These are phyloP conservation scores for Chrysopogon serrulatus DNA, from an alignment of 176 grass and related monocot species.

Conservation along the genomic window DNA sequence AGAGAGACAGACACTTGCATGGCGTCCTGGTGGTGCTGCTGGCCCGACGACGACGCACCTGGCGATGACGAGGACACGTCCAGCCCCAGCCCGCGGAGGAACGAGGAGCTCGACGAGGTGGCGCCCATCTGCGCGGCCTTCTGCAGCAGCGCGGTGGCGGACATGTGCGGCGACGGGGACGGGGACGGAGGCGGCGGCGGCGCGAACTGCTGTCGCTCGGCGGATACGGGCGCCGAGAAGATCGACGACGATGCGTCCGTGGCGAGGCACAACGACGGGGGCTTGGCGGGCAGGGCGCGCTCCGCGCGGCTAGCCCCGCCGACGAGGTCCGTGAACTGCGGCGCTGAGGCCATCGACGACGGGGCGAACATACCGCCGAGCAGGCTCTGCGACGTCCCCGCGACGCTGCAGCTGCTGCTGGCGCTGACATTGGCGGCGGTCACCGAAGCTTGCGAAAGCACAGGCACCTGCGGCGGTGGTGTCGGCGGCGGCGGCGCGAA, in stretches of 20 bases:
- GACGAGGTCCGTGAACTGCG: slow-evolving; percentile 27
- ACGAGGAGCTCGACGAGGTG: slow-evolving; percentile 56
- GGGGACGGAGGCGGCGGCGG: slow-evolving; percentile 37
- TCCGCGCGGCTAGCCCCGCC: slow-evolving; percentile 4
- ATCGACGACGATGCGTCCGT: slow-evolving; percentile 39
- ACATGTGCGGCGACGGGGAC: slow-evolving; percentile 74
- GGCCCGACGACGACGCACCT: slow-evolving; percentile 12
- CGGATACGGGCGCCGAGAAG: slow-evolving; percentile 29
- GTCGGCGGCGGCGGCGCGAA: slow-evolving; percentile 24
- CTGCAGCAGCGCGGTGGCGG: slow-evolving; percentile 82
- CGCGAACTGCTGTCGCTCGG: slow-evolving; percentile 45
- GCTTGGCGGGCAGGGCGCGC: slow-evolving; percentile 17
- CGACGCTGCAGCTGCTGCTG: slow-evolving; percentile 32
- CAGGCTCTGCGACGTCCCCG: slow-evolving; percentile 42
- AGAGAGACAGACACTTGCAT: slow-evolving; percentile 21
- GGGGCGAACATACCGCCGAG: slow-evolving; percentile 78
- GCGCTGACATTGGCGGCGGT: slow-evolving; percentile 5
- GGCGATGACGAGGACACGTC: slow-evolving; percentile 42
- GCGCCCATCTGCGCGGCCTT: slow-evolving; percentile 92
- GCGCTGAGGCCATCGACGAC: slow-evolving; percentile 18
- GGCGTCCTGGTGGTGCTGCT: slow-evolving; percentile 38
- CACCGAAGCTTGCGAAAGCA: neutral
- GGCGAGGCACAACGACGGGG: slow-evolving; percentile 68
- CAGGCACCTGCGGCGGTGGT: neutral
- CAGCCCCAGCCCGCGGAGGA: slow-evolving; percentile 68